Evolutionary conservation across 108 stramenopile genomes (phyloP), one percentile per base, ranked within the genome.

Genomic region (Mayamaea pseudoterrestris): DNA sequence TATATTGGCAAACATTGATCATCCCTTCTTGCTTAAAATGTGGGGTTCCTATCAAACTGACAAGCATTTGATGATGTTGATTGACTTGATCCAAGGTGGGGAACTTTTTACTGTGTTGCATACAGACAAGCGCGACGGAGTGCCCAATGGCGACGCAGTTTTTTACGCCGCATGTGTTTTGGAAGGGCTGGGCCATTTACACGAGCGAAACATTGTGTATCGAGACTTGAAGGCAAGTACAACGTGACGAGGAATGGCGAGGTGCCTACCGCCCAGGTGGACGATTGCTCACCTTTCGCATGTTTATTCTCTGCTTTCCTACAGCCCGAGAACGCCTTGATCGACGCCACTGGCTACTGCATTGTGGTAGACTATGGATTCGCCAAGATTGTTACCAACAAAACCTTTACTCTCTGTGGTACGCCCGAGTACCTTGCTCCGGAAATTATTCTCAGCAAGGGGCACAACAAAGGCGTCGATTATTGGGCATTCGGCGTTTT

Each of bases 381-480:
- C 51, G 93, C 95, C 34, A 97, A 94, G 51, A 44, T 84, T 12
- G 72, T 94, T n/a, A n/a, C n/a, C n/a, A 55, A 74, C 41, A 92
- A 89, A 60, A 93, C 92, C 8, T 93, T 74, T 47, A 97, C 96
- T 2, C 66, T 97, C 20, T 93, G 92, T 53, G 96, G 96, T 37
- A 97, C 96, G 12, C 96, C 93, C 0, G 89, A 92, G 48, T 97
- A 97, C 60, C 63, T 97, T 24, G 93, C 96, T 14, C 96, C 93
- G 7, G 97, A 98, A 57, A 95, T 96, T 29, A 96, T 90, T 56
- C 63, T 76, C 66, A 75, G 91, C 30, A 79, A 78, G 52, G 96
- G 96, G 23, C 96, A 99, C 72, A 90, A 93, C 62, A 91, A 94
- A 58, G 92, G 76, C 48, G 96, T 94, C 6, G 98, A 99, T 68